Evolutionary conservation across 495 filamentous ascomycete species (phyloP).

Genomic region (Penicillium egyptiacum): DNA sequence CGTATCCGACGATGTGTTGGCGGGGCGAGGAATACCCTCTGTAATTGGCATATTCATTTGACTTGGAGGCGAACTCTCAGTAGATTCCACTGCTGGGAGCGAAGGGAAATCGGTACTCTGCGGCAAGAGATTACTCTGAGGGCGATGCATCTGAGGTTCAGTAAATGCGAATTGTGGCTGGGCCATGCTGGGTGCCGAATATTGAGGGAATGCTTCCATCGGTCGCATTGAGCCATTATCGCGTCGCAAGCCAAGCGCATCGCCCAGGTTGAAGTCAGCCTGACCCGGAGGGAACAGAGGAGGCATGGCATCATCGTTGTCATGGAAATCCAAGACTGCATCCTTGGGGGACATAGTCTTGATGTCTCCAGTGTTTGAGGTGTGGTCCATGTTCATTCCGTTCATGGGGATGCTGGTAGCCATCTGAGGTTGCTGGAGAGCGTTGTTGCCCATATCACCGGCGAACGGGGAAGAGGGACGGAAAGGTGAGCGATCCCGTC

Average conservation of each 20-base stretch:
- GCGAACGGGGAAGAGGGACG: slow-evolving; percentile 69
- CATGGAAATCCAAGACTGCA: slow-evolving; percentile 79
- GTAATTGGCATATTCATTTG: slow-evolving; percentile 33
- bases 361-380: slow-evolving; percentile 39
- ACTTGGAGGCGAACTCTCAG: slow-evolving; percentile 36
- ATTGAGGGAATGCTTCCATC: slow-evolving; percentile 48
- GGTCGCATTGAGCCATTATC: slow-evolving; percentile 49
- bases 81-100: slow-evolving; percentile 65
- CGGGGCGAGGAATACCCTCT: slow-evolving; percentile 52
- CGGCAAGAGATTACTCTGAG: slow-evolving; percentile 41
- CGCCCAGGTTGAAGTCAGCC: slow-evolving; percentile 43
- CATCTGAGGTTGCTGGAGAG: slow-evolving; percentile 36
- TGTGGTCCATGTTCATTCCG: slow-evolving; percentile 18
- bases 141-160: slow-evolving; percentile 58
- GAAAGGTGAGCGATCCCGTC: slow-evolving; percentile 82
- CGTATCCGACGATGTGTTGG: slow-evolving; percentile 66
- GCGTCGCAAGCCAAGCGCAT: slow-evolving; percentile 41
- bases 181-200: slow-evolving; percentile 26
- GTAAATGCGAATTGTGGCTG: slow-evolving; percentile 35
- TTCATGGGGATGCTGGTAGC: slow-evolving; percentile 42
- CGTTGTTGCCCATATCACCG: slow-evolving; percentile 30
- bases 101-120: slow-evolving; percentile 61
- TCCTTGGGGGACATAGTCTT: slow-evolving; percentile 98
- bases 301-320: slow-evolving; percentile 66
- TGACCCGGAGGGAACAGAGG: slow-evolving; percentile 61